Base-by-base conservation (phyloP, 371 early-diverging fungal genomes). In the Mucor plumbeus region DNA sequence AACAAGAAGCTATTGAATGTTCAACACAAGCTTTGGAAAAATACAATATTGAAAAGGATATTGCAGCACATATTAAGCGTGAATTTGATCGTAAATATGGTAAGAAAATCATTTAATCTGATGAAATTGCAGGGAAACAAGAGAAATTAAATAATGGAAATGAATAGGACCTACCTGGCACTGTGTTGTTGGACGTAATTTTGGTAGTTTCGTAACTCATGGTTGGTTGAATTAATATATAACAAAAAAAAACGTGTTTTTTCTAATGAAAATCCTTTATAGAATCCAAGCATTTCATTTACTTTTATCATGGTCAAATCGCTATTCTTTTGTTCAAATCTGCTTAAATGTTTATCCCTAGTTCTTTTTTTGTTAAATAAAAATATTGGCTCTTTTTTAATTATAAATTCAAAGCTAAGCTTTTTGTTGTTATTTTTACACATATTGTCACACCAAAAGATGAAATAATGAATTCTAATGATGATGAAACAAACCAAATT, bases 201-300 rank as follows among this genome's bases (percentile, higher is more conserved):
- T 97, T 91, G 99, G 98, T 60, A 95, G 95, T 59, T 97, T 94
- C 71, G 99, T 98, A 11, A 98, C 99, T 36, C 98, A 99, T 74
- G 95, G 95, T 96, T 87, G 79, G 74, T 53, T 50, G 26, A 4
- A 50, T 21, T 21, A 10, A 11, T 26, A 26, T 26, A 50, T 38
- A 35, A 26, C 33, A 34, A 21, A 26, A n/a, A 41, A 19, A 10
- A 35, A 43, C 17, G 33, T 54, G 41, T 55, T 41, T 41, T 17
- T 17, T 41, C 21, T 60, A n/a, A 33, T 17, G 13, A n/a, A 26
- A 26, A 10, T 36, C 11, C 19, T 48, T 31, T 33, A 13, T 81
- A 86, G 92, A 94, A 81, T 92, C 92, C 68, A 89, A 97, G 87
- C 95, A 95, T 72, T 98, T 98, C 72, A 97, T 98, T 81, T 98